Percentiles rank a stretch among this genome's conserved stretches.
Evolutionary conservation across 1,139 yeast genomes (phyloP).

Genomic region (Kodamaea plutei): DNA sequence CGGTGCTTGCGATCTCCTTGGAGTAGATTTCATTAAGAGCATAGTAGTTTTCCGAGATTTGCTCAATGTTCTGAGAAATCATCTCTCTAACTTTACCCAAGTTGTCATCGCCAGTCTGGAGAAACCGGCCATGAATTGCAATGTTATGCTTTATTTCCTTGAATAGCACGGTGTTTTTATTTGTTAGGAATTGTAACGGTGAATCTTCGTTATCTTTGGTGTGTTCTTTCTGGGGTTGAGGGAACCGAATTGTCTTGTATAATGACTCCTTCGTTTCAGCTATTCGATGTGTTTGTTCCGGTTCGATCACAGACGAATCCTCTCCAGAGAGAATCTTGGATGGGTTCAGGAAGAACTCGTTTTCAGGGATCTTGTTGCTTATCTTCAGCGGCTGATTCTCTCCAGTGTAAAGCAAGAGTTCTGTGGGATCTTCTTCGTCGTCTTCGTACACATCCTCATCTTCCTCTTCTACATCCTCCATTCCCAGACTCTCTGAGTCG

Average conservation of each 20-base stretch:
- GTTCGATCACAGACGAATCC: slow-evolving; percentile 1
- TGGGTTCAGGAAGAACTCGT: slow-evolving; percentile 21
- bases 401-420: slow-evolving; percentile 9
- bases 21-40: slow-evolving; percentile 49
- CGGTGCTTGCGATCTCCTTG: slow-evolving; percentile 31
- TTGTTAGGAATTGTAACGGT: slow-evolving; percentile 31
- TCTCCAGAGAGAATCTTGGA: slow-evolving; percentile 12
- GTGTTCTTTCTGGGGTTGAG: slow-evolving; percentile 3
- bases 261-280: slow-evolving; percentile 3
- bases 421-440: slow-evolving; percentile 12
- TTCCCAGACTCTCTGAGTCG: no score
- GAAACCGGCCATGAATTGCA: slow-evolving; percentile 20
- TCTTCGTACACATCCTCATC: no score
- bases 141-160: slow-evolving; percentile 22
- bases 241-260: slow-evolving; percentile 7
- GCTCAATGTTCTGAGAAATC: slow-evolving; percentile 26
- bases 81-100: slow-evolving; percentile 26
- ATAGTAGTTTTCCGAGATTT: slow-evolving; percentile 40
- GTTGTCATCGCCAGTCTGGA: slow-evolving; percentile 29
- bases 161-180: slow-evolving; percentile 21
- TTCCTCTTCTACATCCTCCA: background rate
- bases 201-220: slow-evolving; percentile 8
- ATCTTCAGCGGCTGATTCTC: slow-evolving; percentile 4
- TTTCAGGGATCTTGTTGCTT: slow-evolving; percentile 13
- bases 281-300: slow-evolving; percentile 1